Evolutionary conservation across 1,139 yeast genomes (phyloP).

Genomic region (Candida glucosophila): DNA sequence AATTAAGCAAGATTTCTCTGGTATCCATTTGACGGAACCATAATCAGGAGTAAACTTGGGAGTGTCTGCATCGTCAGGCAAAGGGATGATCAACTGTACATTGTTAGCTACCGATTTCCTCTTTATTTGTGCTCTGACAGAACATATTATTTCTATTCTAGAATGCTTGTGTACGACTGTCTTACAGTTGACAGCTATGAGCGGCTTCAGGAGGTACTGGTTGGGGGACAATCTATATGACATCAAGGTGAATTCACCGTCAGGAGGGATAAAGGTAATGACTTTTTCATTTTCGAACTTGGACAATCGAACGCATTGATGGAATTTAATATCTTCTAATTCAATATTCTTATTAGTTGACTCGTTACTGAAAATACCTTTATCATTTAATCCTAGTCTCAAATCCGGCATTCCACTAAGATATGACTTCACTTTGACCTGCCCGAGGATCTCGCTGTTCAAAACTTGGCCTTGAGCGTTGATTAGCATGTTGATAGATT

Average conservation of each 20-base stretch:
- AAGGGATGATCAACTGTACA: conserved; percentile 84
- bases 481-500: conserved; percentile 84
- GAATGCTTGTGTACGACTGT: conserved; percentile 77
- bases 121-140: conserved; percentile 87
- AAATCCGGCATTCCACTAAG: conserved; percentile 97
- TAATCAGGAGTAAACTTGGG: conserved; percentile 78
- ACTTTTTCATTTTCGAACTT: conserved; percentile 79
- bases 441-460: conserved; percentile 85
- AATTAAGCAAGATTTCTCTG: conserved; percentile 73
- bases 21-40: conserved; percentile 87
- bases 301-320: conserved; percentile 81
- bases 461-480: conserved; percentile 85
- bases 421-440: conserved; percentile 78
- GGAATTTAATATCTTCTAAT: conserved; percentile 93
- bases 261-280: conserved; percentile 86
- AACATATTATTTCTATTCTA: conserved; percentile 76
- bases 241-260: conserved; percentile 88
- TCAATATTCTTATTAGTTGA: conserved; percentile 42
- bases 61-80: conserved; percentile 95
- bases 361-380: conserved; percentile 53
- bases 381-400: conserved; percentile 85
- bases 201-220: conserved; percentile 66
- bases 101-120: conserved; percentile 89
- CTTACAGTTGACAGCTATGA: conserved; percentile 79
- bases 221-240: conserved; percentile 77